Percentiles rank a stretch among this genome's conserved stretches.
phyloP scores from a whole-genome alignment of 1,284 basidiomycete species.

The Cystobasidiaceae sp. region DNA sequence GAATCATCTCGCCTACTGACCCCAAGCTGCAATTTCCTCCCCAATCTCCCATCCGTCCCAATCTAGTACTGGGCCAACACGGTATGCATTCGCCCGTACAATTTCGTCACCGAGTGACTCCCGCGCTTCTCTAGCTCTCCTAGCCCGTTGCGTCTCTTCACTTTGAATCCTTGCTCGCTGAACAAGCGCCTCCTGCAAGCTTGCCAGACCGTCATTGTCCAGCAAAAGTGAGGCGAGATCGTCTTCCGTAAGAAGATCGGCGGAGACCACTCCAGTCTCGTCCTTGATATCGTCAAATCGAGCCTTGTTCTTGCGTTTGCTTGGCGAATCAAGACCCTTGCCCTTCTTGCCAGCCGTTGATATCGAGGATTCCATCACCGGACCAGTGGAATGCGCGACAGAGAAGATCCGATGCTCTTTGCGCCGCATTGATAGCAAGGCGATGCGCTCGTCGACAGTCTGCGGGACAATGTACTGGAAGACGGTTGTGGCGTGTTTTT shows the following conservation, averaged over 20 bases:
- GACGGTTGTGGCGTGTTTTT: constrained; percentile 36
- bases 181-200: background rate
- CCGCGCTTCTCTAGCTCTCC: background rate
- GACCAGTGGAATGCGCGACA: constrained; percentile 9
- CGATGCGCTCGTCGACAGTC: constrained; percentile 39
- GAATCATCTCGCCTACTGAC: too few species aligned
- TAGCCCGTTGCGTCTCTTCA: background rate
- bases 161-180: background rate
- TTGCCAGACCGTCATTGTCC: background rate
- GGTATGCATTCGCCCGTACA: background rate
- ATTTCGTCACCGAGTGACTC: background rate
- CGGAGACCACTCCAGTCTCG: background rate
- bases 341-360: background rate
- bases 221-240: background rate
- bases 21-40: background rate
- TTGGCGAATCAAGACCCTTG: too few species aligned
- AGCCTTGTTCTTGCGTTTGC: too few species aligned
- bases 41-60: constrained; percentile 3
- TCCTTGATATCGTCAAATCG: background rate
- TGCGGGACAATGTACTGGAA: constrained; percentile 34
- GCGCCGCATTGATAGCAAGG: constrained; percentile 13
- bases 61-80: background rate
- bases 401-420: constrained; percentile 24
- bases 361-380: constrained; percentile 3
- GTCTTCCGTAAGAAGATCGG: background rate